phyloP scores from a whole-genome alignment of 2,329 filamentous ascomycete genomes.

The Pseudogymnoascus sp. region DNA sequence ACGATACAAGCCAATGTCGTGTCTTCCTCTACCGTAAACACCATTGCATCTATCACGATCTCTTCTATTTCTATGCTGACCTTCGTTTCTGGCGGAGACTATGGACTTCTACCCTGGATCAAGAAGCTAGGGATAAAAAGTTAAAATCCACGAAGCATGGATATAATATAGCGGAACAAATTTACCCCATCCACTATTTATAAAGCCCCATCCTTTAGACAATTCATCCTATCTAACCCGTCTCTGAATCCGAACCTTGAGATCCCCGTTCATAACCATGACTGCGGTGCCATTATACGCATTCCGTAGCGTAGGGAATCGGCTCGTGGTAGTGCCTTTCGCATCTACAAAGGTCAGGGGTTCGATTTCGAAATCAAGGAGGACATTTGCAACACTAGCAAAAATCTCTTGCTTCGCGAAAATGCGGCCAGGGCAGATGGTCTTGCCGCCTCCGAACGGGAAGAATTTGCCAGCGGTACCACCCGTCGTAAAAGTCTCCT shows the following conservation, averaged over 20 bases:
- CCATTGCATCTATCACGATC: no score
- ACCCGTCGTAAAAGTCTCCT: constrained; percentile 1
- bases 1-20: no score
- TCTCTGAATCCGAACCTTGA: constrained; percentile 12
- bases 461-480: constrained; percentile 8
- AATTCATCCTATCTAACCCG: neutral
- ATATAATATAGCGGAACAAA: neutral
- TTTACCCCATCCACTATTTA: neutral
- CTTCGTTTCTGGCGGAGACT: no score
- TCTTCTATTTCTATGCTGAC: no score
- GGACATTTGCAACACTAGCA: constrained; percentile 10
- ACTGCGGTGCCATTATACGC: constrained; percentile 10
- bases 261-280: constrained; percentile 12
- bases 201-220: neutral
- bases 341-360: constrained; percentile 1
- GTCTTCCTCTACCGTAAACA: no score
- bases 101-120: neutral
- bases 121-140: neutral
- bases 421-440: constrained; percentile 16
- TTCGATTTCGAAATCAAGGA: constrained; percentile 17
- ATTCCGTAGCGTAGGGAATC: constrained; percentile 2
- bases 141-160: neutral
- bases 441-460: constrained; percentile 12
- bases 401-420: constrained; percentile 19
- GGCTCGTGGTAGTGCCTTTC: constrained; percentile 9